Evolutionary conservation across 1,284 basidiomycete genomes (phyloP).

Genomic region (Ustilago cynodontis): DNA sequence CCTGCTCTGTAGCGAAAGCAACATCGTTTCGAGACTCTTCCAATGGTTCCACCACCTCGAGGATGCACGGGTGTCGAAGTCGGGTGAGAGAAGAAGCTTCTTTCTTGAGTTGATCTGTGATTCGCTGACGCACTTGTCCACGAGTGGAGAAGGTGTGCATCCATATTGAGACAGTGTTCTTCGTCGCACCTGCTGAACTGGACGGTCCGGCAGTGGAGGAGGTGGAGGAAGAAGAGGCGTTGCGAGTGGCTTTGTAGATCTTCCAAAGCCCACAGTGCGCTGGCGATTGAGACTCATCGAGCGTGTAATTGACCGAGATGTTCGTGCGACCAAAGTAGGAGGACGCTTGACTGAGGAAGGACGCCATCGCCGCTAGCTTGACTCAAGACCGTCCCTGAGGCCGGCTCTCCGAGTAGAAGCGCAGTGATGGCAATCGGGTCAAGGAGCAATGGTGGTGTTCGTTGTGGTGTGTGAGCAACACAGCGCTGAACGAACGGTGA

Average conservation of each 20-base stretch:
- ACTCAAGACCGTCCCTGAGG: background rate
- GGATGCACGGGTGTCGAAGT: constrained; percentile 90
- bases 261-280: constrained; percentile 65
- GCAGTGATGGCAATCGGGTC: background rate
- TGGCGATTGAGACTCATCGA: constrained; percentile 58
- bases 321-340: constrained; percentile 65
- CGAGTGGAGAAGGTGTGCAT: constrained; percentile 50
- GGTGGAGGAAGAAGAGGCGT: constrained; percentile 31
- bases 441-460: background rate
- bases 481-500: background rate
- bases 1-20: constrained; percentile 89
- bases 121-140: constrained; percentile 43
- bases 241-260: constrained; percentile 60
- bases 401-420: background rate
- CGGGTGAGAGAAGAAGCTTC: constrained; percentile 82
- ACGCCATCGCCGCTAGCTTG: constrained; percentile 43
- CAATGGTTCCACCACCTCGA: constrained; percentile 98
- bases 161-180: constrained; percentile 60
- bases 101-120: constrained; percentile 65
- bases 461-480: background rate
- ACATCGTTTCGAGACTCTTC: constrained; percentile 88
- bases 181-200: constrained; percentile 10
- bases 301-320: constrained; percentile 63
- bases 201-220: constrained; percentile 10
- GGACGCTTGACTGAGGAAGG: constrained; percentile 61